These are phyloP conservation scores for Fusarium miscanthi DNA, from an alignment of 2,329 filamentous ascomycete genomes.

Conservation along the genomic window DNA sequence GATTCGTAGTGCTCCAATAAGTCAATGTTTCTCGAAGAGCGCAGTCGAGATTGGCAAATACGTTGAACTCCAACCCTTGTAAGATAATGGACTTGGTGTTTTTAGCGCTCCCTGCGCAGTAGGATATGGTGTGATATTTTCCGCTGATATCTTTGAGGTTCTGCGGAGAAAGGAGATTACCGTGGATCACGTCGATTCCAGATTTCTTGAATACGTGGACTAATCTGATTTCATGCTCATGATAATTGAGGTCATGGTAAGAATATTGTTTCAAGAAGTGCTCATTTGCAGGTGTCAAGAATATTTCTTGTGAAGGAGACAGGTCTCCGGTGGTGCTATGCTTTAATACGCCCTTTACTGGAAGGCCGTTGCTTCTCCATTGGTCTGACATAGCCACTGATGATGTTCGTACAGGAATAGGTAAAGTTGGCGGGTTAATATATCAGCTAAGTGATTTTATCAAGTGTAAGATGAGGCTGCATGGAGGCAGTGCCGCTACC, in stretches of 20 bases:
- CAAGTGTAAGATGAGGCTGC: background rate
- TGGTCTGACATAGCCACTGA: fast-evolving
- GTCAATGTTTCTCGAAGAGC: background rate
- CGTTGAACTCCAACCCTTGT: background rate
- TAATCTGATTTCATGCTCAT: background rate
- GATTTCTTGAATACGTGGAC: background rate
- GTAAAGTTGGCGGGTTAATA: background rate
- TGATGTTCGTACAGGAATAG: background rate
- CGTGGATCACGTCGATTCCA: background rate
- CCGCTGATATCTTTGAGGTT: background rate
- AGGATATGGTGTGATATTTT: background rate
- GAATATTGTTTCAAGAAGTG: fast-evolving
- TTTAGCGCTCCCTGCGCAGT: background rate
- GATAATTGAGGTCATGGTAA: fast-evolving
- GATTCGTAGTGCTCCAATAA: background rate
- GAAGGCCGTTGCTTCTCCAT: fast-evolving
- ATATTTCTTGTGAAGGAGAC: background rate
- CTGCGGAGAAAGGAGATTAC: background rate
- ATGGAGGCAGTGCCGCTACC: background rate
- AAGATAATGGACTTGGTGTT: background rate
- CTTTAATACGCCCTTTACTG: fast-evolving
- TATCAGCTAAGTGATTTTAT: background rate
- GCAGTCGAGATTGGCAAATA: background rate
- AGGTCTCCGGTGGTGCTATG: fast-evolving
- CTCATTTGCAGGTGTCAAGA: background rate